A percentile compares a stretch with the other conserved stretches of the same genome.
These are phyloP conservation scores for Proliferodiscus dingleyae DNA, from an alignment of 2,329 filamentous ascomycete genomes.

Conservation along the genomic window DNA sequence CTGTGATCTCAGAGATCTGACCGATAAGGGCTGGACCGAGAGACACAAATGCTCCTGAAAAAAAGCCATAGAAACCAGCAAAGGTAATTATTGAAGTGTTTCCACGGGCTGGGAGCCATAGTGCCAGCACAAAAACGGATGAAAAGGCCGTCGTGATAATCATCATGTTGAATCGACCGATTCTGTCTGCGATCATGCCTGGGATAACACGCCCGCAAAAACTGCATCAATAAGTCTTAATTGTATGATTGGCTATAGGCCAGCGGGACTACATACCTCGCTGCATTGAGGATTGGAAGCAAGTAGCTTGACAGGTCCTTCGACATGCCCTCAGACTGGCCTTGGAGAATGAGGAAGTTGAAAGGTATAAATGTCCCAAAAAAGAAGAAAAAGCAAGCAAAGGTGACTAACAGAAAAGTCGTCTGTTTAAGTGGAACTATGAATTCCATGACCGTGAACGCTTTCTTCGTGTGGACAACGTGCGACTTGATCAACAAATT, in stretches of 20 bases:
- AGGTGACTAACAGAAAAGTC: conserved; percentile 37
- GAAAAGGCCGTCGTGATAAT: conserved; percentile 13
- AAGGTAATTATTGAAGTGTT: conserved; percentile 27
- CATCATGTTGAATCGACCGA: conserved; percentile 28
- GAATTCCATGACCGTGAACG: too few relatives aligned
- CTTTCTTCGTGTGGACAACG: too few relatives aligned
- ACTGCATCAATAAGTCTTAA: conserved; percentile 12
- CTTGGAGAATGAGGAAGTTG: conserved; percentile 39
- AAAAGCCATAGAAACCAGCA: conserved; percentile 28
- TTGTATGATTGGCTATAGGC: not conserved
- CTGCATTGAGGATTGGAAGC: conserved; percentile 46
- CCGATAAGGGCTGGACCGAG: conserved; percentile 4
- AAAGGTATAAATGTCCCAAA: conserved; percentile 45
- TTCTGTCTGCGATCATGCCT: conserved; percentile 26
- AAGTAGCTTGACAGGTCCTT: conserved; percentile 43
- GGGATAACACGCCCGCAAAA: conserved; percentile 48
- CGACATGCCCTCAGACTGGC: conserved; percentile 41
- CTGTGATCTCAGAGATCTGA: conserved; percentile 2
- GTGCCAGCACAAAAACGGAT: conserved; percentile 23
- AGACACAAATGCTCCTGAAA: conserved; percentile 29
- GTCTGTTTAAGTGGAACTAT: conserved; percentile 31
- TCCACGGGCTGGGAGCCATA: conserved; percentile 22
- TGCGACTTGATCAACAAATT: conserved; percentile 5
- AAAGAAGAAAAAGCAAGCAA: conserved; percentile 41
- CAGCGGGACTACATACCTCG: conserved; percentile 26